Base-by-base conservation (phyloP, 306 rosid species). In the Dryas alaskensis region DNA sequence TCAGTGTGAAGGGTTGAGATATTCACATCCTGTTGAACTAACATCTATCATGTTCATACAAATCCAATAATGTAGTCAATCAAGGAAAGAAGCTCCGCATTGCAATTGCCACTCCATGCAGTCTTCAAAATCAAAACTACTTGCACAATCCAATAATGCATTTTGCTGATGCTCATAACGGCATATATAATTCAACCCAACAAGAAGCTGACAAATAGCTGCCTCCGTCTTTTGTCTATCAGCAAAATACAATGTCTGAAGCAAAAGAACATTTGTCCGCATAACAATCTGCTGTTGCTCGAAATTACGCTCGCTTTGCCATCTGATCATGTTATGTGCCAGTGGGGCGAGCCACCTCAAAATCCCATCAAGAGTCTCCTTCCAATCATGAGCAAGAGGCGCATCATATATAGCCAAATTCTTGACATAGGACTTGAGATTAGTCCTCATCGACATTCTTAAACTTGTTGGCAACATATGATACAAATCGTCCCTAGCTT, bases 351-450 rank as follows among this genome's bases (percentile, higher is more conserved):
- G 92, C 96, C 99, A 92, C 71, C 73, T 65, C 48, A 94, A 87
- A 51, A 90, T 84, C 69, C 88, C 88, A 14, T 94, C 95, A 65
- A 94, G 92, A 73, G 82, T 94, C 60, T 80, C 93, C 86, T 92
- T 92, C 99, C 99, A 94, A 64, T 86, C 91, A 52, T 91, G 99
- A 11, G 99, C 99, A 12, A 94, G 92, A 70, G 99, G 99, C 7
- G 99, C 99, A 75, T 94, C 99, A 65, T 89, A 94, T 82, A 94
- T 94, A 3, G 96, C 97, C 67, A 94, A 75, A 76, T 86, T 83
- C 84, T 92, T 90, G 46, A 85, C 88, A 65, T 88, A 94, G 72
- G 90, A 84, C 90, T 87, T 91, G 76, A 94, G 90, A 76, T 87
- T 88, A 44, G 84, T 73, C 86, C 85, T 87, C 69, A 94, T 83